These are phyloP conservation scores for Pseudocohnilembus persalinus DNA, from an alignment of 169 alveolate genomes.

Conservation along the genomic window DNA sequence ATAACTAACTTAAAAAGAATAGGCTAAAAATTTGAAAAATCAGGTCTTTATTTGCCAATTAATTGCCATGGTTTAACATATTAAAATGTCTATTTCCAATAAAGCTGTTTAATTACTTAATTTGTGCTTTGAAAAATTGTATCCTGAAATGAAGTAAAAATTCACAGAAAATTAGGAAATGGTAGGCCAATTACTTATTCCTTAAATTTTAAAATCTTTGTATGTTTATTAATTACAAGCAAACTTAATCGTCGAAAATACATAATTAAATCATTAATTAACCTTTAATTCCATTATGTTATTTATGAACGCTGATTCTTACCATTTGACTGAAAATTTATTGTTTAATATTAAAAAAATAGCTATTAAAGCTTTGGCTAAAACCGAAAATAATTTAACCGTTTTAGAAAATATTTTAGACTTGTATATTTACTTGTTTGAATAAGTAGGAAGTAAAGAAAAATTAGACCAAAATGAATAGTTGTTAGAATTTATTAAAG, in stretches of 20 bases:
- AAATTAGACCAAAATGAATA: not conserved
- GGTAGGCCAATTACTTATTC: not conserved
- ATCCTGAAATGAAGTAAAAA: not conserved
- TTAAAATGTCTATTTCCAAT: not conserved
- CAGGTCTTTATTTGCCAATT: not conserved
- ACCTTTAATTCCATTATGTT: not conserved
- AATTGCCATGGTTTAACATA: not conserved
- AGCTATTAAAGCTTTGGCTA: not conserved
- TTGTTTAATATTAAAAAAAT: not conserved
- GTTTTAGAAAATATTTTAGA: not conserved
- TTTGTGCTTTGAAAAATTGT: not conserved
- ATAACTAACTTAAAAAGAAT: too few relatives aligned
- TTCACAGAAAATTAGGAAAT: not conserved
- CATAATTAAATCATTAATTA: not conserved
- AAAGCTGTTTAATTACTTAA: not conserved
- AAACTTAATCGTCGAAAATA: not conserved
- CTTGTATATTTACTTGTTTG: not conserved
- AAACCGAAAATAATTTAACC: not conserved
- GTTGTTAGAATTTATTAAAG: not conserved
- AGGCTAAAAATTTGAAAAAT: too few relatives aligned
- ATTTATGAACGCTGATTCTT: not conserved
- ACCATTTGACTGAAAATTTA: not conserved
- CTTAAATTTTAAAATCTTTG: not conserved
- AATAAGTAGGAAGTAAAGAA: not conserved
- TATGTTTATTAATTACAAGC: not conserved